Conservation (phyloP, 306 rosid genomes). For the Trifolium repens region DNA sequence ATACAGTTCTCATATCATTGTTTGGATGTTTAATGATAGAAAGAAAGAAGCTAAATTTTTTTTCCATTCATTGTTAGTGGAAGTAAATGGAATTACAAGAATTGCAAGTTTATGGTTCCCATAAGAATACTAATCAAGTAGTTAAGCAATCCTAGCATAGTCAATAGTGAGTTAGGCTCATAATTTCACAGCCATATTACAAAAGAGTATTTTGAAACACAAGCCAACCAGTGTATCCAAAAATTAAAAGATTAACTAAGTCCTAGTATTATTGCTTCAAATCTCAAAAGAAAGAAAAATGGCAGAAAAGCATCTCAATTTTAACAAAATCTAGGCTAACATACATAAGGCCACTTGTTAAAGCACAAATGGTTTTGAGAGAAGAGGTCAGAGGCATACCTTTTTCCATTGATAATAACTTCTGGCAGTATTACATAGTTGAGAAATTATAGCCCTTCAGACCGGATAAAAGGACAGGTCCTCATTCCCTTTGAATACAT, state of each 20-base stretch:
- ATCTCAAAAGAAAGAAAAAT: constrained; percentile 12
- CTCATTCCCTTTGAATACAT: constrained; percentile 21
- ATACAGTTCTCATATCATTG: constrained; percentile 15
- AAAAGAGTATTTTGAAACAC: constrained; percentile 23
- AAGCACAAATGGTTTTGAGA: constrained; percentile 9
- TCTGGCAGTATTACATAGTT: constrained; percentile 20
- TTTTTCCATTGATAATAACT: constrained; percentile 36
- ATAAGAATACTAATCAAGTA: constrained; percentile 22
- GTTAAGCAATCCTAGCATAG: constrained; percentile 17
- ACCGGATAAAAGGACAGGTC: constrained; percentile 18
- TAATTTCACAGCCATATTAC: constrained; percentile 23
- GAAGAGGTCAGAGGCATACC: constrained; percentile 41
- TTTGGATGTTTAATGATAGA: constrained; percentile 28
- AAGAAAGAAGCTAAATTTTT: background rate
- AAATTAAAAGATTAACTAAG: constrained; percentile 2
- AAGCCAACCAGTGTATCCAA: constrained; percentile 15
- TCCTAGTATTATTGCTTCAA: background rate
- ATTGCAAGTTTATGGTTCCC: constrained; percentile 4
- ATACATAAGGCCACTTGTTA: constrained; percentile 29
- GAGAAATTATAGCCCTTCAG: constrained; percentile 40
- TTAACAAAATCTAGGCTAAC: constrained; percentile 31
- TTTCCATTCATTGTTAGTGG: background rate
- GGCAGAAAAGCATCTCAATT: constrained; percentile 10
- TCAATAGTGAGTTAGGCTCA: background rate
- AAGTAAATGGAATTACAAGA: constrained; percentile 9